Conservation (phyloP, 371 early-diverging fungal species). For the Vairimorpha apis region DNA sequence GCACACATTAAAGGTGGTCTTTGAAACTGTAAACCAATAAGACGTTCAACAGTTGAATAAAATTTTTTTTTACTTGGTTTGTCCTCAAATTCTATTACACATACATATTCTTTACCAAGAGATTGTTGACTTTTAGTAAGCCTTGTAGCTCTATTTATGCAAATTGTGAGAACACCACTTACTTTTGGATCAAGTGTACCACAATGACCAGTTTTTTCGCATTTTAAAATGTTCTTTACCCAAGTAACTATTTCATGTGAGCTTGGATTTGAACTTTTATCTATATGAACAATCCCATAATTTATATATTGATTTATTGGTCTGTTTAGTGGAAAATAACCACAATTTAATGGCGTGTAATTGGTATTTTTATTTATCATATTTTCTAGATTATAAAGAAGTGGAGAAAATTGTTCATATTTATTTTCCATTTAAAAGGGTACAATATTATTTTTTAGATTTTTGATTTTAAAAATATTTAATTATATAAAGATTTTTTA, state of each 20-base stretch:
- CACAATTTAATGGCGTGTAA: conserved; percentile 89
- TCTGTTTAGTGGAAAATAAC: conserved; percentile 87
- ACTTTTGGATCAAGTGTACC: conserved; percentile 99
- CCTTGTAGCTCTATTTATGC: conserved; percentile 94
- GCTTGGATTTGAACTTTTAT: conserved; percentile 96
- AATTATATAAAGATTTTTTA: too few species aligned
- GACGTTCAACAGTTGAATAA: conserved; percentile 73
- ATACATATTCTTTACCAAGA: conserved; percentile 93
- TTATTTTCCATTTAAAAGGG: neutral
- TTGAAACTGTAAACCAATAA: conserved; percentile 95
- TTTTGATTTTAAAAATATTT: neutral
- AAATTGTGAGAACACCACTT: conserved; percentile 95
- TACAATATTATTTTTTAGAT: neutral
- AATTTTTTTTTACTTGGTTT: conserved; percentile 48
- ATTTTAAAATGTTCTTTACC: conserved; percentile 92
- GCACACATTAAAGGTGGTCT: conserved; percentile 98
- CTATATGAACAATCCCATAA: conserved; percentile 93
- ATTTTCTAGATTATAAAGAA: conserved; percentile 80
- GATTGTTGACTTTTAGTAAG: conserved; percentile 96
- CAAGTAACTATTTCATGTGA: conserved; percentile 99
- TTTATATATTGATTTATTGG: conserved; percentile 72
- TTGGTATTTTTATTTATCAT: conserved; percentile 88
- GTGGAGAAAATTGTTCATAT: conserved; percentile 35
- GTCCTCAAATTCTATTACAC: conserved; percentile 73
- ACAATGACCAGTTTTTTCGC: conserved; percentile 96